Percentiles rank a stretch among this genome's conserved stretches.
Conservation (phyloP, 192 early-diverging fungal genomes). For the Podila epigama region DNA sequence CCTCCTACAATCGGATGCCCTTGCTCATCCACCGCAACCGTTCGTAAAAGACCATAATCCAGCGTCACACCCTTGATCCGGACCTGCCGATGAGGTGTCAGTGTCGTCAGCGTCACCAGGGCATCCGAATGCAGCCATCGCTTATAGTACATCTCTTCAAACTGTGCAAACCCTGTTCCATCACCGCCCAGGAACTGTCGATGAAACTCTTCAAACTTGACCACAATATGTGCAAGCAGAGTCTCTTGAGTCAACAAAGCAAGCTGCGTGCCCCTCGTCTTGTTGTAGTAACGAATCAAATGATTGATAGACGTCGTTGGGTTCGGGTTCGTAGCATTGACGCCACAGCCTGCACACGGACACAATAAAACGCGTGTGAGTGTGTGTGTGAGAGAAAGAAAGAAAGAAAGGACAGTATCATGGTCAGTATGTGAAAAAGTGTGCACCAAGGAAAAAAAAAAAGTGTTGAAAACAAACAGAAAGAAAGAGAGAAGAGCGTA, state of each 20-base stretch:
- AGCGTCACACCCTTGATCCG: constrained; percentile 80
- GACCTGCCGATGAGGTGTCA: constrained; percentile 50
- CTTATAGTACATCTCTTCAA: constrained; percentile 81
- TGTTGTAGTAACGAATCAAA: constrained; percentile 70
- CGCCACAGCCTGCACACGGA: constrained; percentile 74
- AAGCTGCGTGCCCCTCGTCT: constrained; percentile 52
- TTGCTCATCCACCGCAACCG: constrained; percentile 63
- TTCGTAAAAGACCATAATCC: constrained; percentile 77
- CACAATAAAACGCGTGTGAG: neutral
- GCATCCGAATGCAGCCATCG: constrained; percentile 85
- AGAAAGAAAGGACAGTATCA: neutral
- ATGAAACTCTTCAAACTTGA: constrained; percentile 83
- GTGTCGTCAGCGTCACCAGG: constrained; percentile 28
- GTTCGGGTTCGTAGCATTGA: constrained; percentile 85
- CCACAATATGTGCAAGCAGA: constrained; percentile 69
- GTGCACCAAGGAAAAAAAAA: neutral
- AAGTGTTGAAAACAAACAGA: neutral
- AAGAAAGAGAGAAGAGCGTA: neutral
- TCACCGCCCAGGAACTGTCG: constrained; percentile 66
- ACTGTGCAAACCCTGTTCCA: constrained; percentile 68
- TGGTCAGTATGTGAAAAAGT: no score
- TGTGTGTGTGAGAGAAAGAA: neutral
- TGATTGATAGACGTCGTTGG: constrained; percentile 92
- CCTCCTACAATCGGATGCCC: constrained; percentile 10
- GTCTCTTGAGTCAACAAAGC: constrained; percentile 71